These are phyloP conservation scores for Pholiota molesta DNA, from an alignment of 768 basidiomycete species.

Conservation along the genomic window DNA sequence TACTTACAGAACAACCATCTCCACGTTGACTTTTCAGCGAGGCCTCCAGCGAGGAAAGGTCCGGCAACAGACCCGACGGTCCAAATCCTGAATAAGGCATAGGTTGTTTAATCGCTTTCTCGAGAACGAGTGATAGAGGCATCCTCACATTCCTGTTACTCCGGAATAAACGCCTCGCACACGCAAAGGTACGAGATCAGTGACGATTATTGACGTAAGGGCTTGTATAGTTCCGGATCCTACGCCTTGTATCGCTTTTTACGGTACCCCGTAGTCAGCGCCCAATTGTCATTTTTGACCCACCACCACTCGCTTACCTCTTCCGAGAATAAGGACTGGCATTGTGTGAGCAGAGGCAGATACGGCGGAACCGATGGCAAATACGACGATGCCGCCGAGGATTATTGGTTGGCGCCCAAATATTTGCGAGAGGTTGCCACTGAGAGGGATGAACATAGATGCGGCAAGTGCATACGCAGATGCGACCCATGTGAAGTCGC, in stretches of 20 bases:
- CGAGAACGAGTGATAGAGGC: not conserved
- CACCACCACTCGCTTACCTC: conserved; percentile 26
- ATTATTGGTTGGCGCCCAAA: conserved; percentile 42
- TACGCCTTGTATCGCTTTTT: conserved; percentile 39
- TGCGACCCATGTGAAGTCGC: conserved; percentile 48
- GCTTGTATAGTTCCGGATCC: conserved; percentile 43
- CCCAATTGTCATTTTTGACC: not conserved
- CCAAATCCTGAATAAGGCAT: conserved; percentile 28
- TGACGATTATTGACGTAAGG: conserved; percentile 42
- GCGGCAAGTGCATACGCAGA: conserved; percentile 44
- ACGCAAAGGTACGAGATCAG: conserved; percentile 47
- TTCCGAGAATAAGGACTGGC: conserved; percentile 43
- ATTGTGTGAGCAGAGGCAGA: conserved; percentile 44
- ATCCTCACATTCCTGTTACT: conserved; percentile 36
- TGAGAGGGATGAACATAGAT: conserved; percentile 43
- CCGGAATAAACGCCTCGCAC: conserved; percentile 45
- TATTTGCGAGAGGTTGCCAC: conserved; percentile 38
- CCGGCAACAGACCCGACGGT: conserved; percentile 36
- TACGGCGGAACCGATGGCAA: conserved; percentile 45
- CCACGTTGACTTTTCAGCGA: conserved; percentile 37
- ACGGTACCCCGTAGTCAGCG: not conserved
- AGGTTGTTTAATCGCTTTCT: not conserved
- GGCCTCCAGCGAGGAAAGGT: conserved; percentile 37
- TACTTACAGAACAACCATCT: conserved; percentile 44
- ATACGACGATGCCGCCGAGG: conserved; percentile 33